Conservation (phyloP, 2,329 filamentous ascomycete species). For the Colletotrichum orbiculare region DNA sequence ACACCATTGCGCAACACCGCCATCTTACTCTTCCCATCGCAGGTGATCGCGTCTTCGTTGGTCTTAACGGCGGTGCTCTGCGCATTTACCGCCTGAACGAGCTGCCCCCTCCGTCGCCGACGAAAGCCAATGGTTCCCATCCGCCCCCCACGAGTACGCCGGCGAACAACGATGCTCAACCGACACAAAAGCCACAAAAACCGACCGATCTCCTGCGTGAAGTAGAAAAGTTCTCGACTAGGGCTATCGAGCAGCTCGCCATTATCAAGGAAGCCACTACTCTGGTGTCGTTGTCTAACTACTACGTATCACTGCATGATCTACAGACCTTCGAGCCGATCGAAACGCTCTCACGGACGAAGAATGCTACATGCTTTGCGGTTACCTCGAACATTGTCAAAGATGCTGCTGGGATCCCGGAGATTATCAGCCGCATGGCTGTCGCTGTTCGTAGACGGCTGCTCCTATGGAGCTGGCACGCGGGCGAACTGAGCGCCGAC, state of each 20-base stretch:
- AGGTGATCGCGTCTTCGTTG: conserved; percentile 92
- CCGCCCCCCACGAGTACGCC: conserved; percentile 42
- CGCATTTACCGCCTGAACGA: conserved; percentile 94
- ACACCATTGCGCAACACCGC: background rate
- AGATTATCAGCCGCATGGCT: conserved; percentile 90
- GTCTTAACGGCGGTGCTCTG: conserved; percentile 87
- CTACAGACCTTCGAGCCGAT: conserved; percentile 84
- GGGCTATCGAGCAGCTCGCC: conserved; percentile 91
- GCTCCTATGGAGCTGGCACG: conserved; percentile 94
- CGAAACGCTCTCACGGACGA: conserved; percentile 83
- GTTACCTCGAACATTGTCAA: conserved; percentile 96
- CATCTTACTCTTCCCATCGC: conserved; percentile 27
- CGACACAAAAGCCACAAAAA: conserved; percentile 50
- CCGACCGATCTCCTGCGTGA: conserved; percentile 89
- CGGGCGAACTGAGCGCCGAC: conserved; percentile 84
- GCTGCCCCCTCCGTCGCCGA: conserved; percentile 47
- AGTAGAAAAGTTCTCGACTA: conserved; percentile 91
- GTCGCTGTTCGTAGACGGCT: conserved; percentile 93
- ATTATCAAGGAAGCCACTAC: conserved; percentile 95
- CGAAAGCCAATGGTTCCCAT: conserved; percentile 53
- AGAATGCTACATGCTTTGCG: conserved; percentile 89
- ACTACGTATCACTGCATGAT: conserved; percentile 89
- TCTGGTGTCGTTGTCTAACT: conserved; percentile 90
- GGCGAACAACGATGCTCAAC: conserved; percentile 23
- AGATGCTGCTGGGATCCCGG: conserved; percentile 86